Evolutionary conservation across 768 basidiomycete genomes (phyloP), one percentile per base, ranked within the genome.

Genomic region (Tulasnella sp.): DNA sequence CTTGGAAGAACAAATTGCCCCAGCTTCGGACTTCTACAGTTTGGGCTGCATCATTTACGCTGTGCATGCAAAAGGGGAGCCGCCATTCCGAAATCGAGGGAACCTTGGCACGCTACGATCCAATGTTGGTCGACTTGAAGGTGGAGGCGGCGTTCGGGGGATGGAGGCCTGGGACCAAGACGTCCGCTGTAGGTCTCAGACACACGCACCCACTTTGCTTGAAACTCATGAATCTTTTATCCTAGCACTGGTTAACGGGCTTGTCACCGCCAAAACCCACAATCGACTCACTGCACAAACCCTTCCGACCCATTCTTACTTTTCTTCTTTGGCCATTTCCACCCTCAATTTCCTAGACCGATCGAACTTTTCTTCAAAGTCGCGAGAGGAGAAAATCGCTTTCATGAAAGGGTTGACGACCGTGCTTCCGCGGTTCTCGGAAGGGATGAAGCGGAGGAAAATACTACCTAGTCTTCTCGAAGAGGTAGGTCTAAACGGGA

Each of bases 271-370:
- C 72, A 89, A 91, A 78, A 87, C 92, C 37, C 86, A 87, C 52
- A 86, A 85, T 67, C 86, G 97, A 45, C 91, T 95, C 31, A 90
- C 91, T 0, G 93, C 97, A 7, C 85, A 89, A 3, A 89, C 91
- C 3, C 87, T 99, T 34, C 91, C 95, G 3, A 88, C 91, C 0
- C 91, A 95, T 80, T 82, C 95, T 0, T 98, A 96, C 86, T 99
- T 99, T 85, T 96, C 94, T 1, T 97, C 95, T 4, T 86, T 99
- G 14, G 94, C 97, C 8, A 96, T 99, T 31, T 96, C 94, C 1
- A 99, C 97, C 0, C 87, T 99, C 39, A 96, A 95, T 81, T 99
- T 99, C 84, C 85, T 99, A 74, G 97, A 99, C 80, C 90, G 97
- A 17, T 93, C 96, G 4, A 97, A 91, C 76, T 99, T 99, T 82